These are phyloP conservation scores for Trichosporon coremiiforme DNA, from an alignment of 1,284 basidiomycete species.

Conservation along the genomic window DNA sequence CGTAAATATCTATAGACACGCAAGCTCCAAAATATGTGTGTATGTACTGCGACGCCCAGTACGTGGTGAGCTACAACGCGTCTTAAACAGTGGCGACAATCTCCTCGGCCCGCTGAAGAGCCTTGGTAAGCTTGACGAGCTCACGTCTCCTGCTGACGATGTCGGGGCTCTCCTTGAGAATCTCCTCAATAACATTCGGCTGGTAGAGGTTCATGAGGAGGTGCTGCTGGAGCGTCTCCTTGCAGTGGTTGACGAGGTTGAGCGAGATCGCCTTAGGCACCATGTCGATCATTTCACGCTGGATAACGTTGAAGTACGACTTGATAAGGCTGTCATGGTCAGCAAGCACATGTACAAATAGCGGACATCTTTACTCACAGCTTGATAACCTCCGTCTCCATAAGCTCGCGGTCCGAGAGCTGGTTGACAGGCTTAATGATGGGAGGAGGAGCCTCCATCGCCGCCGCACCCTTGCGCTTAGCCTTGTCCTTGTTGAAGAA, in stretches of 20 bases:
- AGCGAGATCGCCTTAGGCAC: slow-evolving; percentile 95
- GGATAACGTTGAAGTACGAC: slow-evolving; percentile 96
- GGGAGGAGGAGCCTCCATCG: slow-evolving; percentile 90
- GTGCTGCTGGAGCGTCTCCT: slow-evolving; percentile 66
- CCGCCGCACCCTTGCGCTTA: slow-evolving; percentile 74
- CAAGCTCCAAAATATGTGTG: slow-evolving; percentile 8
- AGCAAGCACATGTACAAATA: background rate
- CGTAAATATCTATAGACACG: slow-evolving; percentile 8
- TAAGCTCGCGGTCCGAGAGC: slow-evolving; percentile 89
- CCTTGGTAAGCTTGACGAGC: slow-evolving; percentile 24
- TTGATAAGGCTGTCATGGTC: slow-evolving; percentile 67
- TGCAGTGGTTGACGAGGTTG: slow-evolving; percentile 87
- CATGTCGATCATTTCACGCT: slow-evolving; percentile 99
- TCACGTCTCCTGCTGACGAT: slow-evolving; percentile 48
- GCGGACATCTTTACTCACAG: slow-evolving; percentile 61
- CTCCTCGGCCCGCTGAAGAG: slow-evolving; percentile 22
- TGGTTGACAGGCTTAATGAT: slow-evolving; percentile 84
- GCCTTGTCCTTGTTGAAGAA: slow-evolving; percentile 72
- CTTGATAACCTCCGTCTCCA: slow-evolving; percentile 98
- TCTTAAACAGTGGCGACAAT: slow-evolving; percentile 26
- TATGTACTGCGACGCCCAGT: slow-evolving; percentile 2
- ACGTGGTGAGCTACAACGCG: background rate
- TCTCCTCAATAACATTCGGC: slow-evolving; percentile 84
- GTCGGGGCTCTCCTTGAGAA: slow-evolving; percentile 79
- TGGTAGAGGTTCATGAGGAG: slow-evolving; percentile 58